A percentile compares a stretch with the other conserved stretches of the same genome.
phyloP scores from a whole-genome alignment of 2,329 filamentous ascomycete genomes.

The Parafenestella ontariensis region DNA sequence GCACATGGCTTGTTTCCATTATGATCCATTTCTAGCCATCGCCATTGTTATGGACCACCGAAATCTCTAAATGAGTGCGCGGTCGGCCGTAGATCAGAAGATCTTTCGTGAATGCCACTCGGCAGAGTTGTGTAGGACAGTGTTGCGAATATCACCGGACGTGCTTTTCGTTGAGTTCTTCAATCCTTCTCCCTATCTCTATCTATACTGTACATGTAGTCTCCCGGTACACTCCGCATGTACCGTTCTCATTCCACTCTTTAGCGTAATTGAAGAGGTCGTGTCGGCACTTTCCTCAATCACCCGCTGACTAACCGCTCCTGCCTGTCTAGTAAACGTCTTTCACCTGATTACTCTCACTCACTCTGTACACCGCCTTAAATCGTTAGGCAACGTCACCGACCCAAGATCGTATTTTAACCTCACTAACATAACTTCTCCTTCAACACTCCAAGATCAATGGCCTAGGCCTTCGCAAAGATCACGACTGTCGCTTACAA shows the following conservation, averaged over 20 bases:
- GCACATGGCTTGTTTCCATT: background rate
- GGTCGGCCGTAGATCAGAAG: too few species aligned
- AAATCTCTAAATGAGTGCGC: too few species aligned
- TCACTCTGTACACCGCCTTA: background rate
- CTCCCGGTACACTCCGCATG: too few species aligned
- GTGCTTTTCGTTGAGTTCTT: too few species aligned
- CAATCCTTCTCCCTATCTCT: too few species aligned
- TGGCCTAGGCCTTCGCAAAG: background rate
- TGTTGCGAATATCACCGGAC: too few species aligned
- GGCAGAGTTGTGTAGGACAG: too few species aligned
- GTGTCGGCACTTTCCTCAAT: background rate
- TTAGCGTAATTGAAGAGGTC: background rate
- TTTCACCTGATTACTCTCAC: constrained; percentile 5
- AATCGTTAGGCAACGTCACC: background rate
- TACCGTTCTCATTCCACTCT: too few species aligned
- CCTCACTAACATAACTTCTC: background rate
- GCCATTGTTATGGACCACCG: too few species aligned
- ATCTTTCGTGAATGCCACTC: too few species aligned
- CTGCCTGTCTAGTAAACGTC: background rate
- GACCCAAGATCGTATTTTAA: background rate
- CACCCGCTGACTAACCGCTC: background rate
- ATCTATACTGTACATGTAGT: too few species aligned
- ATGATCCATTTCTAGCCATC: background rate
- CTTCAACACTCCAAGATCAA: background rate
- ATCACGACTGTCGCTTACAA: background rate